Conservation (phyloP, 768 basidiomycete genomes). For the Boletus rex-veris region DNA sequence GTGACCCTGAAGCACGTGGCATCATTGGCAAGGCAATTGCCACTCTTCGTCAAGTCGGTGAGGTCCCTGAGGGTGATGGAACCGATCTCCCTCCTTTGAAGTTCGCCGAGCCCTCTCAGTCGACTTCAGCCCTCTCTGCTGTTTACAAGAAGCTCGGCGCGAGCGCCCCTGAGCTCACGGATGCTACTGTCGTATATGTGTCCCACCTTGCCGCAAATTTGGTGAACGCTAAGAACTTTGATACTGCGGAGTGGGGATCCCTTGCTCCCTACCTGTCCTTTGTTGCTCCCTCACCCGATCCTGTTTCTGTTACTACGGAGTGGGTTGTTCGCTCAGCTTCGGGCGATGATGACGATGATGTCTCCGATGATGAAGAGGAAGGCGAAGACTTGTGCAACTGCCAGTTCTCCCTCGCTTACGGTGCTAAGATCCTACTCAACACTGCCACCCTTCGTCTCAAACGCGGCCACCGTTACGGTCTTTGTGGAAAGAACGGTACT, state of each 20-base stretch:
- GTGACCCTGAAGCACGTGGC: conserved; percentile 96
- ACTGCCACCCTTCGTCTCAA: conserved; percentile 95
- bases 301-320: conserved; percentile 66
- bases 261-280: conserved; percentile 76
- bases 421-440: conserved; percentile 98
- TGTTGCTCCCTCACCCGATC: conserved; percentile 60
- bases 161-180: conserved; percentile 52
- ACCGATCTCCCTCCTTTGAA: conserved; percentile 88
- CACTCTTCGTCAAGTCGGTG: conserved; percentile 92
- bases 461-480: conserved; percentile 98
- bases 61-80: conserved; percentile 84
- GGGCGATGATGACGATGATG: conserved; percentile 63
- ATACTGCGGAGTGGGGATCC: conserved; percentile 80
- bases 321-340: conserved; percentile 90
- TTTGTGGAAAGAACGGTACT: conserved; percentile 98
- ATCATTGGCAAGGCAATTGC: conserved; percentile 89
- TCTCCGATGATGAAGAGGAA: conserved; percentile 88
- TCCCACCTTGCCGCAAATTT: conserved; percentile 81
- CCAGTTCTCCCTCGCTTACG: conserved; percentile 97
- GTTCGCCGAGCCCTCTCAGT: conserved; percentile 63
- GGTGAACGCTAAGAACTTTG: conserved; percentile 89
- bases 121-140: conserved; percentile 61
- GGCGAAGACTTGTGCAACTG: conserved; percentile 99
- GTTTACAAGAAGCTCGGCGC: conserved; percentile 85
- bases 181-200: conserved; percentile 64